Evolutionary conservation across 1,139 yeast genomes (phyloP).

Genomic region (Sugiyamaella pinicola): DNA sequence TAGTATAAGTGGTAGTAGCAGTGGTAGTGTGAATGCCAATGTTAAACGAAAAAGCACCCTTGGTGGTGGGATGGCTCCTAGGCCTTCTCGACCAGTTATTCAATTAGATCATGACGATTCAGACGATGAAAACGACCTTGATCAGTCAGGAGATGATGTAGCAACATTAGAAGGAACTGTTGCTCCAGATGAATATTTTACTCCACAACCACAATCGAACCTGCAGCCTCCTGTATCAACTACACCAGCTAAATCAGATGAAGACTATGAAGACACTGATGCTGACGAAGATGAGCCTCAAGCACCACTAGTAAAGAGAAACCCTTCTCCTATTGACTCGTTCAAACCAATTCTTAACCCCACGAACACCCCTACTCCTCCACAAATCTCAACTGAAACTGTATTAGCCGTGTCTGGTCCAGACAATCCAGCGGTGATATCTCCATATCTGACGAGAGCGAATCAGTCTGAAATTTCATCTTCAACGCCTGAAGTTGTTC

Average conservation of each 20-base stretch:
- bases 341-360: slow-evolving; percentile 25
- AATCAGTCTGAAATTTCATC: not conserved
- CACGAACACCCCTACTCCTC: slow-evolving; percentile 32
- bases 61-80: slow-evolving; percentile 27
- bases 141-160: not conserved
- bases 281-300: slow-evolving; percentile 27
- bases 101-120: slow-evolving; percentile 37
- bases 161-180: not conserved
- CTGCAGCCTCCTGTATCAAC: slow-evolving; percentile 2
- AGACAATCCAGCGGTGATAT: not conserved
- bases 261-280: slow-evolving; percentile 42
- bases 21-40: not conserved
- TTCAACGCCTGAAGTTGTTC: slow-evolving; percentile 8
- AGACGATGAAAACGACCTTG: slow-evolving; percentile 41
- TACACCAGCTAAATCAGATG: slow-evolving; percentile 31
- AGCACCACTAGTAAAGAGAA: slow-evolving; percentile 22
- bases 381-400: slow-evolving; percentile 35
- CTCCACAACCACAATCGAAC: slow-evolving; percentile 14
- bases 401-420: slow-evolving; percentile 29
- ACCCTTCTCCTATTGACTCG: slow-evolving; percentile 3
- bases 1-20: not conserved
- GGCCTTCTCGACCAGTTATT: slow-evolving; percentile 35
- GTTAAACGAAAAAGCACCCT: slow-evolving; percentile 1
- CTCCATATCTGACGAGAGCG: not conserved
- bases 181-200: too few species aligned